Conservation (phyloP, 192 early-diverging fungal genomes). For the Ambispora gerdemannii region DNA sequence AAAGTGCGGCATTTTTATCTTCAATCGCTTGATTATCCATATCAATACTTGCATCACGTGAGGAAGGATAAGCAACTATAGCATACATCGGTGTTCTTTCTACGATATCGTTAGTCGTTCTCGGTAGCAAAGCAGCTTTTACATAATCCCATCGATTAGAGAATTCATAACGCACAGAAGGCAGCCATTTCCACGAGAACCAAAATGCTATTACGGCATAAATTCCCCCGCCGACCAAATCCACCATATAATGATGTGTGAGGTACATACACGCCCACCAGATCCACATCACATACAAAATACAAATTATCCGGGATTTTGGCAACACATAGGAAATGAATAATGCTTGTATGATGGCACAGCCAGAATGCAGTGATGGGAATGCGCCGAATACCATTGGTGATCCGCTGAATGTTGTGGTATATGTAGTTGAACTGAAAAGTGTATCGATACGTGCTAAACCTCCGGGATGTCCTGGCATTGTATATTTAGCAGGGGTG, state of each 20-base stretch:
- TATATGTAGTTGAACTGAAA: slow-evolving; percentile 60
- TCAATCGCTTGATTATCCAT: no score
- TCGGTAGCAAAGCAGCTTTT: background rate
- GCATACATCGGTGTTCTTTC: background rate
- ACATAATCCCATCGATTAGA: slow-evolving; percentile 38
- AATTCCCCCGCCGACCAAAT: slow-evolving; percentile 62
- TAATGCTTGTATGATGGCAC: slow-evolving; percentile 60
- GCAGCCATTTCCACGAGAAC: slow-evolving; percentile 44
- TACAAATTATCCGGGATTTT: slow-evolving; percentile 40
- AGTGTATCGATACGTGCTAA: slow-evolving; percentile 66
- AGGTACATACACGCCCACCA: slow-evolving; percentile 82
- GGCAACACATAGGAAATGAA: slow-evolving; percentile 54
- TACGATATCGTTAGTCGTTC: background rate
- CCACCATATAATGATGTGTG: slow-evolving; percentile 71
- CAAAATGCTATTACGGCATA: slow-evolving; percentile 62
- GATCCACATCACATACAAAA: slow-evolving; percentile 65
- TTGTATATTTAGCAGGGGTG: slow-evolving; percentile 59
- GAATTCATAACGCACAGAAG: slow-evolving; percentile 34
- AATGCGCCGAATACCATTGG: slow-evolving; percentile 76
- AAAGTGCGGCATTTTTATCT: no score
- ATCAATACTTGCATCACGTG: background rate
- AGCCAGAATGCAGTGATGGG: slow-evolving; percentile 71
- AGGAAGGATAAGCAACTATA: background rate
- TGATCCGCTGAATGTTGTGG: slow-evolving; percentile 59
- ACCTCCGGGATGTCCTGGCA: slow-evolving; percentile 67